phyloP scores from a whole-genome alignment of 2,329 filamentous ascomycete species.

The Microdochium nivale region DNA sequence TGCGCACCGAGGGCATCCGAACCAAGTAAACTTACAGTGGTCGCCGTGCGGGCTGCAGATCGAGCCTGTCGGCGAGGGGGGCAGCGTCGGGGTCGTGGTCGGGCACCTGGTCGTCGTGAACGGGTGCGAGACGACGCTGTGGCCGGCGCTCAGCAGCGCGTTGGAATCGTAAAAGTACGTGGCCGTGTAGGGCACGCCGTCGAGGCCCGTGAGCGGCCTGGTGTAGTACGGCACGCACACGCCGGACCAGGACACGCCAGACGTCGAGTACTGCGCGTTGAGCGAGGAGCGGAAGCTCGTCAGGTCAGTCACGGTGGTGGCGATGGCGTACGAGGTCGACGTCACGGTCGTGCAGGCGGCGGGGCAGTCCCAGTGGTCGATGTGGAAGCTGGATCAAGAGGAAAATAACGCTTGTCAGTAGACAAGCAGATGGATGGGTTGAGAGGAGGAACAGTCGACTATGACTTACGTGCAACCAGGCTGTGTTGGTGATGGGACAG shows the following conservation, averaged over 20 bases:
- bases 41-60: slow-evolving; percentile 6
- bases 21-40: slow-evolving; percentile 4
- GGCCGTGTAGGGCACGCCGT: slow-evolving; percentile 10
- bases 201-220: slow-evolving; percentile 3
- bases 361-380: background rate
- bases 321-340: slow-evolving; percentile 1
- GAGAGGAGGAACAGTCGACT: background rate
- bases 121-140: slow-evolving; percentile 8
- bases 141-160: slow-evolving; percentile 11
- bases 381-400: background rate
- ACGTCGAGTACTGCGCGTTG: slow-evolving; percentile 11
- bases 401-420: no score
- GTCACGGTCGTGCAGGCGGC: background rate
- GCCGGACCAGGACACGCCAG: slow-evolving; percentile 4
- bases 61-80: slow-evolving; percentile 6
- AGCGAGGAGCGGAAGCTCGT: slow-evolving; percentile 9
- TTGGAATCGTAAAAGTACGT: slow-evolving; percentile 12
- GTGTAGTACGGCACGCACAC: slow-evolving; percentile 10
- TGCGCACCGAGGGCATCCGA: background rate
- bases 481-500: background rate
- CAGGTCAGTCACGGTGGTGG: slow-evolving; percentile 10
- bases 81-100: slow-evolving; percentile 3
- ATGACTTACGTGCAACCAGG: background rate
- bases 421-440: no score
- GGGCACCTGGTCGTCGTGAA: slow-evolving; percentile 3